phyloP scores from a whole-genome alignment of 73 alveolate genomes.

The Paramecium pentaurelia region DNA sequence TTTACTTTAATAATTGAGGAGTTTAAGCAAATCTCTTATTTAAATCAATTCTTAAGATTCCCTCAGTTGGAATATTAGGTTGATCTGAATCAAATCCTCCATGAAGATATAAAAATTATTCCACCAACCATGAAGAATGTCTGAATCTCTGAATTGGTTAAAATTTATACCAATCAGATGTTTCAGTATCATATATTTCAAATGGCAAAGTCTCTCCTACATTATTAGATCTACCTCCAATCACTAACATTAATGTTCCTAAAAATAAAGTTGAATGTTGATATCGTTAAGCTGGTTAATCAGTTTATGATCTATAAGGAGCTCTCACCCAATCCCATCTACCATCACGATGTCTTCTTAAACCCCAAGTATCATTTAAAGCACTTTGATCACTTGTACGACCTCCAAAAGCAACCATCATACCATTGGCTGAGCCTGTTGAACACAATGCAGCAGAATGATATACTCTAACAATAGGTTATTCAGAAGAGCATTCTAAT shows the following conservation, averaged over 20 bases:
- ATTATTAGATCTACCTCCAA: slow-evolving; percentile 93
- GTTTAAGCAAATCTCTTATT: slow-evolving; percentile 72
- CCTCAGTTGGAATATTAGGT: slow-evolving; percentile 89
- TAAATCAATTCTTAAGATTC: slow-evolving; percentile 75
- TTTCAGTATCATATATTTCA: slow-evolving; percentile 97
- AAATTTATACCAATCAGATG: slow-evolving; percentile 92
- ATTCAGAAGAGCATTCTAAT: slow-evolving; percentile 80
- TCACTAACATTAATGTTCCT: slow-evolving; percentile 87
- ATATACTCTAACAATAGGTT: slow-evolving; percentile 93
- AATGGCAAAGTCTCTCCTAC: slow-evolving; percentile 90
- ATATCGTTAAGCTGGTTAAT: slow-evolving; percentile 70
- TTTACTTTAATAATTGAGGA: slow-evolving; percentile 65
- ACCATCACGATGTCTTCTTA: slow-evolving; percentile 98
- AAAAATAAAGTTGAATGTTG: slow-evolving; percentile 93
- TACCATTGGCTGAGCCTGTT: slow-evolving; percentile 97
- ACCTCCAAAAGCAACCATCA: slow-evolving; percentile 97
- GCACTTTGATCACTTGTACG: slow-evolving; percentile 85
- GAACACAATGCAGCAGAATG: slow-evolving; percentile 96
- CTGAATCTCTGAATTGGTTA: slow-evolving; percentile 87
- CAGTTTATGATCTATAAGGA: slow-evolving; percentile 77
- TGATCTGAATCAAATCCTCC: slow-evolving; percentile 95
- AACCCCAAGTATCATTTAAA: slow-evolving; percentile 97
- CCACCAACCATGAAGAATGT: slow-evolving; percentile 81
- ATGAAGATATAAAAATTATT: slow-evolving; percentile 74
- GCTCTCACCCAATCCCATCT: slow-evolving; percentile 99